phyloP scores from a whole-genome alignment of 768 basidiomycete species.

The Auricularia heimuer region DNA sequence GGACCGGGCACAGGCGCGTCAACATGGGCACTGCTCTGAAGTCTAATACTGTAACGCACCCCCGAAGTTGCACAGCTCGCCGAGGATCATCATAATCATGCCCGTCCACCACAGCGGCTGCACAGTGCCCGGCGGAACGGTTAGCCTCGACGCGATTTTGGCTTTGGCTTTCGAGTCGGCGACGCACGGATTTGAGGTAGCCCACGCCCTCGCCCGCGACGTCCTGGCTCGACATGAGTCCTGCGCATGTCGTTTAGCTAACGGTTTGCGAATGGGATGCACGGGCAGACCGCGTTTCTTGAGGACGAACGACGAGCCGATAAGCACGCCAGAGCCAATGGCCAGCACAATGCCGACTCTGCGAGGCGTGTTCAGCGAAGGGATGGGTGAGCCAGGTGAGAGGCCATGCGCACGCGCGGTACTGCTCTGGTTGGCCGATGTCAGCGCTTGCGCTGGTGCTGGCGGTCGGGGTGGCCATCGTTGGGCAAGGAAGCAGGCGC shows the following conservation, averaged over 20 bases:
- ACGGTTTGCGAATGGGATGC: conserved; percentile 57
- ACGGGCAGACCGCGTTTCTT: conserved; percentile 89
- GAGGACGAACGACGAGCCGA: conserved; percentile 89
- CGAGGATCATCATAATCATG: conserved; percentile 28
- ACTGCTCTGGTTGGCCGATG: conserved; percentile 3
- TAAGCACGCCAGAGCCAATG: conserved; percentile 71
- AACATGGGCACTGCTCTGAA: conserved; percentile 3
- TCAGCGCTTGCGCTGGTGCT: neutral
- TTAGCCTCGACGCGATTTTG: neutral
- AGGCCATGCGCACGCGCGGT: conserved; percentile 3
- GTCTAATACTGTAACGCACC: conserved; percentile 34
- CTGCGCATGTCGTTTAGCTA: neutral
- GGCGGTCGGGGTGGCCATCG: neutral
- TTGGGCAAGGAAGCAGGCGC: neutral
- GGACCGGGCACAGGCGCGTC: neutral
- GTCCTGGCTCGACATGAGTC: conserved; percentile 5
- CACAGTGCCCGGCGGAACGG: neutral
- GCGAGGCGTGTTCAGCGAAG: conserved; percentile 23
- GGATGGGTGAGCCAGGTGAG: neutral
- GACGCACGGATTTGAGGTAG: conserved; percentile 23
- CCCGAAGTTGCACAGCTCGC: conserved; percentile 73
- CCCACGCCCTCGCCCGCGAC: conserved; percentile 47
- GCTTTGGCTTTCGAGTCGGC: neutral
- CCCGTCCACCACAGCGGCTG: conserved; percentile 43
- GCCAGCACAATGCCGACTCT: conserved; percentile 72